Base-by-base conservation (phyloP, 805 yeast genomes). In the Ogataea ganodermae region DNA sequence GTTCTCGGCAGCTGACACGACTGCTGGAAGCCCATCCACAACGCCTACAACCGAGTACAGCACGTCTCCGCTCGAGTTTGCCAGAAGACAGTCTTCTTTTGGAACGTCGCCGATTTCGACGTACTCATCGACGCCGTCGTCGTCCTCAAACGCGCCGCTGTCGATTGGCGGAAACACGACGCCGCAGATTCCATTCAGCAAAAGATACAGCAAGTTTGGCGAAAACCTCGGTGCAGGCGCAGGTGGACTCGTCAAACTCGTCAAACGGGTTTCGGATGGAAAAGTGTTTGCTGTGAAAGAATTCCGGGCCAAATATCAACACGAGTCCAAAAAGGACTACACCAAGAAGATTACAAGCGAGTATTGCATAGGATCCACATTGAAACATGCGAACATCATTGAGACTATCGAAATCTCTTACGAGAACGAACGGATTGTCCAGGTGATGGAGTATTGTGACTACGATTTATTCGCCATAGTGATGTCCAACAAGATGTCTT, bases 361-460 rank as follows among this genome's bases (percentile, higher is more conserved):
- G 70, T 91, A 89, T 68, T 90, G 97, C 71, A 87, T 91, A 59
- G 97, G 97, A 0, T 84, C 92, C 1, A 86, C 97, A 1, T 74
- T 91, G 52, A 85, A 86, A 62, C 96, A 91, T 66, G 89, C 95
- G 17, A 90, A 91, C 63, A 86, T 91, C 54, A 86, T 91, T 49
- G 92, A 88, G 65, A 91, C 97, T 1, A 81, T 91, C 44, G 97
- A 91, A 62, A 89, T 91, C 44, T 85, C 91, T 38, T 89, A 89
- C 67, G 97, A 91, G 60, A 82, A 85, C 56, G 94, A 88, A 52
- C 75, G 92, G 47, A 85, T 89, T 49, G 81, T 86, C 58, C 97
- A 91, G 68, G 91, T 91, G 39, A 86, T 91, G 95, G 97, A 91
- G 62, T 91, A 89, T 66, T 90, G 96, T 66, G 96, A 91, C 56